Percentiles rank a stretch among this genome's conserved stretches.
Conservation (phyloP, 2,329 filamentous ascomycete genomes). For the Chaetomium olivaceum region DNA sequence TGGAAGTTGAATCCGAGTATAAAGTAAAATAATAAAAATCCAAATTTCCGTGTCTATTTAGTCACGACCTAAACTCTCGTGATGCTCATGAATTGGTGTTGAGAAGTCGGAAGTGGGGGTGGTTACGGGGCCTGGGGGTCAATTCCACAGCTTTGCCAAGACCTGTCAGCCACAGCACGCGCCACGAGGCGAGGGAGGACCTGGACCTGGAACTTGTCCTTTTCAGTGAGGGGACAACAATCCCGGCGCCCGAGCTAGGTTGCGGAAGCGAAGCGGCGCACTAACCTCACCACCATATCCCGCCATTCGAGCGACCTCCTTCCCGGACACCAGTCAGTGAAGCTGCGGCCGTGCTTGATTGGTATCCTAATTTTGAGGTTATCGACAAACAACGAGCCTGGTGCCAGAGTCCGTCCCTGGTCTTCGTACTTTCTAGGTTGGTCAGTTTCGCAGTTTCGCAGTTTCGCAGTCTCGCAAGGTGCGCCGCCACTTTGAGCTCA, state of each 20-base stretch:
- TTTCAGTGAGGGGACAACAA: conserved; percentile 33
- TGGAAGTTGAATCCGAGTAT: too few relatives aligned
- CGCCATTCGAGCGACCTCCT: conserved; percentile 17
- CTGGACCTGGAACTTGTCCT: conserved; percentile 34
- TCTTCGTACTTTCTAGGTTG: neutral
- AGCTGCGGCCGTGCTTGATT: conserved; percentile 12
- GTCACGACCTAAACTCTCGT: neutral
- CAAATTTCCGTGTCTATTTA: neutral
- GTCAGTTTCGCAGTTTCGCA: conserved; percentile 11
- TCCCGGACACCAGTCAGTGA: neutral
- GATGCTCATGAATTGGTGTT: conserved; percentile 1
- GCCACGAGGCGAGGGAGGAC: conserved; percentile 22
- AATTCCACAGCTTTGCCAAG: neutral
- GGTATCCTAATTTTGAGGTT: neutral
- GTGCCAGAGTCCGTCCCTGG: neutral
- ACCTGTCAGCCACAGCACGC: conserved; percentile 21
- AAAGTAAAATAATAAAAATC: neutral
- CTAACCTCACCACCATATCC: conserved; percentile 14
- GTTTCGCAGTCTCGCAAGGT: conserved; percentile 11
- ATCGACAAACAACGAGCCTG: neutral
- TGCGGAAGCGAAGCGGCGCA: conserved; percentile 26
- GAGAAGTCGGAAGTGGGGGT: neutral
- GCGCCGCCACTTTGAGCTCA: conserved; percentile 16
- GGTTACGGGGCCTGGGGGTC: neutral
- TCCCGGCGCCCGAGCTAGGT: conserved; percentile 23